Evolutionary conservation across 768 basidiomycete species (phyloP).

Genomic region (Amanita rimosa): DNA sequence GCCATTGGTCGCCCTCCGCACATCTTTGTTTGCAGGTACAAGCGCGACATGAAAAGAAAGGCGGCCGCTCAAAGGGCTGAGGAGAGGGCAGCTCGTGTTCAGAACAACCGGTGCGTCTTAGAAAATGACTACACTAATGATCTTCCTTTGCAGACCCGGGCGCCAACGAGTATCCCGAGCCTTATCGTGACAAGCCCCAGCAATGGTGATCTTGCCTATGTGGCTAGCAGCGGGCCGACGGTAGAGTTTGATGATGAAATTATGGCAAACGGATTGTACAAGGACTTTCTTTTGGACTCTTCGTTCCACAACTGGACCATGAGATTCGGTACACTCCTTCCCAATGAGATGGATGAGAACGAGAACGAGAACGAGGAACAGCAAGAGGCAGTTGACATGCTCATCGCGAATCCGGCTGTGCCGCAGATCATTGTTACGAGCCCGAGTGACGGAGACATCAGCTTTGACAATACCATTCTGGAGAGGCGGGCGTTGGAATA

Average conservation of each 20-base stretch:
- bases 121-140: not conserved
- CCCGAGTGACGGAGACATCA: too few species aligned
- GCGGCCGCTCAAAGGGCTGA: not conserved
- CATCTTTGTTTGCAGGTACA: not conserved
- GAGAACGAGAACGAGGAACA: not conserved
- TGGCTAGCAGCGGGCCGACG: not conserved
- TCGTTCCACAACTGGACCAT: conserved; percentile 1
- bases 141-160: not conserved
- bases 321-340: not conserved
- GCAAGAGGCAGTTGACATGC: not conserved
- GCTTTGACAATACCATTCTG: too few species aligned
- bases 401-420: too few species aligned
- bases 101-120: not conserved
- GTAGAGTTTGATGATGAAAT: not conserved
- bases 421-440: not conserved
- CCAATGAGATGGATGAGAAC: not conserved
- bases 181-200: conserved; percentile 4
- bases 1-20: not conserved
- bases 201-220: not conserved
- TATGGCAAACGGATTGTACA: not conserved
- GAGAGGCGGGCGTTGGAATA: too few species aligned
- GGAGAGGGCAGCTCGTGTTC: not conserved
- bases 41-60: not conserved
- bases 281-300: not conserved
- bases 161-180: not conserved